A percentile compares a stretch with the other conserved stretches of the same genome.
Evolutionary conservation across 169 alveolate species (phyloP).

Genomic region (Plasmodium inui): DNA sequence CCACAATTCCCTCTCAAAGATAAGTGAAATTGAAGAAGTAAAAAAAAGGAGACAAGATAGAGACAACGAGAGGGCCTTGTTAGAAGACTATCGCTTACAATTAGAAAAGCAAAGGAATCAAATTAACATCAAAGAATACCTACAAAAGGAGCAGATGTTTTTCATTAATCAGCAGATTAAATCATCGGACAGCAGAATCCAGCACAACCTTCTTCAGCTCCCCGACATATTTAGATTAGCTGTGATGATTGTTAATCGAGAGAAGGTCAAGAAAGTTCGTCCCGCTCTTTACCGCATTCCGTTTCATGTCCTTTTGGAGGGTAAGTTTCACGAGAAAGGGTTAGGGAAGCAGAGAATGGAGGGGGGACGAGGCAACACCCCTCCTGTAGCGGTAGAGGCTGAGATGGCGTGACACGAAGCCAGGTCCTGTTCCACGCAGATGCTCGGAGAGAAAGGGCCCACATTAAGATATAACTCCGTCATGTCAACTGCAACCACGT

Average conservation of each 20-base stretch:
- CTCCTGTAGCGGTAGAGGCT: too few species aligned
- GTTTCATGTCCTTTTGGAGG: conserved; percentile 27
- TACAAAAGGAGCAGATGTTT: conserved; percentile 76
- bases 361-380: not conserved
- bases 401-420: too few species aligned
- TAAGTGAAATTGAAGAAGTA: conserved; percentile 80
- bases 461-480: not conserved
- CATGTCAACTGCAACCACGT: not conserved
- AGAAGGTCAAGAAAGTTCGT: not conserved
- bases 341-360: not conserved
- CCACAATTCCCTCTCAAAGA: conserved; percentile 30
- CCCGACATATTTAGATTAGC: conserved; percentile 26
- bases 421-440: too few species aligned
- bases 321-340: not conserved
- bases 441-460: not conserved
- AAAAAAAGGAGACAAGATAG: conserved; percentile 78
- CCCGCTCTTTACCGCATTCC: not conserved
- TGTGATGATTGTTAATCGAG: not conserved
- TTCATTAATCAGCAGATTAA: conserved; percentile 78
- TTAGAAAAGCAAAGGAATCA: conserved; percentile 76
- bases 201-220: conserved; percentile 12
- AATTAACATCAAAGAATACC: conserved; percentile 80
- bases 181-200: conserved; percentile 28
- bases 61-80: conserved; percentile 75
- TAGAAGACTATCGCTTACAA: conserved; percentile 72